These are phyloP conservation scores for Blastobotrys peoriensis DNA, from an alignment of 805 yeast genomes.

Conservation along the genomic window DNA sequence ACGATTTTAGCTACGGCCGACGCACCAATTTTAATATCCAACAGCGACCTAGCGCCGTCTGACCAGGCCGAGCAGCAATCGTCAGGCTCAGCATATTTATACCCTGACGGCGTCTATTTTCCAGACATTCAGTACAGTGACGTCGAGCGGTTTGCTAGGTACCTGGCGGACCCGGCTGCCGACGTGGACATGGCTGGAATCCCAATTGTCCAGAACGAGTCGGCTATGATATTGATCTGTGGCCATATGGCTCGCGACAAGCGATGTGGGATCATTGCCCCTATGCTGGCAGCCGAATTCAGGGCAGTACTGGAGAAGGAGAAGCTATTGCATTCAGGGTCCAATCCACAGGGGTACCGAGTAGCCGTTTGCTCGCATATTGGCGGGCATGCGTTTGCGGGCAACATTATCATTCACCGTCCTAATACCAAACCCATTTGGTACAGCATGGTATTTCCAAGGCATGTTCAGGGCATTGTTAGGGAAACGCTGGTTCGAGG, in stretches of 20 bases:
- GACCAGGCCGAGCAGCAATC: constrained; percentile 1
- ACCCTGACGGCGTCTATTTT: constrained; percentile 44
- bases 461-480: constrained; percentile 60
- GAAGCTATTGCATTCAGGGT: constrained; percentile 27
- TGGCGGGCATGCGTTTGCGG: constrained; percentile 87
- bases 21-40: constrained; percentile 6
- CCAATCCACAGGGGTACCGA: constrained; percentile 28
- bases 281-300: constrained; percentile 49
- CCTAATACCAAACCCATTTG: constrained; percentile 38
- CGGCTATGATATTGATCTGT: constrained; percentile 47
- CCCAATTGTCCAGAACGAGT: background rate
- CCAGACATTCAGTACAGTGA: constrained; percentile 15
- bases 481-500: constrained; percentile 46
- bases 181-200: constrained; percentile 22
- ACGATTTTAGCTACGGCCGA: constrained; percentile 22
- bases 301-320: constrained; percentile 34
- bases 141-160: constrained; percentile 36
- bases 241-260: constrained; percentile 60
- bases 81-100: constrained; percentile 37
- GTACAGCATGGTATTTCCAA: constrained; percentile 73
- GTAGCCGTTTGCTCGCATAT: constrained; percentile 66
- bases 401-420: constrained; percentile 57
- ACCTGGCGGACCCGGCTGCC: constrained; percentile 32
- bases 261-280: constrained; percentile 66
- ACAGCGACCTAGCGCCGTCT: constrained; percentile 4